A percentile compares a stretch with the other conserved stretches of the same genome.
These are phyloP conservation scores for Starmerella floris DNA, from an alignment of 805 yeast genomes.

Conservation along the genomic window DNA sequence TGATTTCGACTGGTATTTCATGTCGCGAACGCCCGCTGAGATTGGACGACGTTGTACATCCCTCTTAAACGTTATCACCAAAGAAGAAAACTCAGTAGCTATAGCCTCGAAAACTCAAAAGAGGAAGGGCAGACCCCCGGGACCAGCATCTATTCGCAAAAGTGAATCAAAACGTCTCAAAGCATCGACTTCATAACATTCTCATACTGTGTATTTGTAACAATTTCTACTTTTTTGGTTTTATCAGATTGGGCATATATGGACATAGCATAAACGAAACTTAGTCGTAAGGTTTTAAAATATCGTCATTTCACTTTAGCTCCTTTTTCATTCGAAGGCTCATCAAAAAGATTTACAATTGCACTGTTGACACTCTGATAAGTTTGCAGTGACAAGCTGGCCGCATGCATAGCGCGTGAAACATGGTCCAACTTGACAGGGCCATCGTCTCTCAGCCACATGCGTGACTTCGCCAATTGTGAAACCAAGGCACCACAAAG, in stretches of 20 bases:
- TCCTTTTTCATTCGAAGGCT: too few species aligned
- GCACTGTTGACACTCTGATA: constrained; percentile 24
- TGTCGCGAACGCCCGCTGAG: constrained; percentile 64
- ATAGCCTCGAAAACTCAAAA: constrained; percentile 22
- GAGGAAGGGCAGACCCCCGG: constrained; percentile 20
- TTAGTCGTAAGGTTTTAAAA: too few species aligned
- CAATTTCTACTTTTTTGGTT: too few species aligned
- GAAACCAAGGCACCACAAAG: constrained; percentile 52
- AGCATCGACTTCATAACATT: too few species aligned
- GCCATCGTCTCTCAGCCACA: constrained; percentile 28
- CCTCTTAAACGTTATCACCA: constrained; percentile 55
- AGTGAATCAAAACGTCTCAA: background rate
- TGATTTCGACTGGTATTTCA: constrained; percentile 75
- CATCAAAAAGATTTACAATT: constrained; percentile 9
- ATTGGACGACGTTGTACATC: constrained; percentile 73
- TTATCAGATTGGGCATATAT: too few species aligned
- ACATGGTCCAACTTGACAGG: constrained; percentile 23
- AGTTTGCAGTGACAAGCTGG: constrained; percentile 27
- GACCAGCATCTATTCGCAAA: background rate
- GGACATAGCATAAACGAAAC: too few species aligned
- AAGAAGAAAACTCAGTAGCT: constrained; percentile 42
- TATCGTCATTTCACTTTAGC: too few species aligned
- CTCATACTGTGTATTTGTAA: too few species aligned
- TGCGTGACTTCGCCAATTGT: constrained; percentile 25
- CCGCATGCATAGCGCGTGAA: constrained; percentile 29